A percentile compares a stretch with the other conserved stretches of the same genome.
Conservation (phyloP, 2,329 filamentous ascomycete species). For the Colletotrichum coccodes region DNA sequence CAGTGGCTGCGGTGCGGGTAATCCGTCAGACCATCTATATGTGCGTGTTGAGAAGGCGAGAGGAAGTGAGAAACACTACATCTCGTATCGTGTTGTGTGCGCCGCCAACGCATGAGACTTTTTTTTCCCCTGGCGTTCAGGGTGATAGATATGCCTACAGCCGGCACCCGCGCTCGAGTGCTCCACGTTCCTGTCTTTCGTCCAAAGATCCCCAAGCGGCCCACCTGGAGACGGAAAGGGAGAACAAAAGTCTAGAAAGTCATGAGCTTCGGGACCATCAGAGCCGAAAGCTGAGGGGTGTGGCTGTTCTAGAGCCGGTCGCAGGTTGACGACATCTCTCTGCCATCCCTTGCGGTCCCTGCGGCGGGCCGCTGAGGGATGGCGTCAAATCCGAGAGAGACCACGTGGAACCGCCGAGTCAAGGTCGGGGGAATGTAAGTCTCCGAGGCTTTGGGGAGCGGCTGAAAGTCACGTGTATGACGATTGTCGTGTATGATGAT, state of each 20-base stretch:
- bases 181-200: background rate
- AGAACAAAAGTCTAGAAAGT: background rate
- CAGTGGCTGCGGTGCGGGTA: background rate
- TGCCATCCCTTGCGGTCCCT: background rate
- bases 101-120: slow-evolving; percentile 14
- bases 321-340: background rate
- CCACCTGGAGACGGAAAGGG: background rate
- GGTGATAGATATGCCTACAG: too few species aligned
- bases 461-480: too few species aligned
- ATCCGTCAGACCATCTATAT: background rate
- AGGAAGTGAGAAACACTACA: slow-evolving; percentile 4
- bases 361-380: background rate
- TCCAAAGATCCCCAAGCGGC: background rate
- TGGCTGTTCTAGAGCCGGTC: background rate
- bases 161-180: too few species aligned
- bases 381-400: background rate
- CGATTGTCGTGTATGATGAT: background rate
- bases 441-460: background rate
- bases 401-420: too few species aligned
- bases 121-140: too few species aligned
- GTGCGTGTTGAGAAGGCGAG: background rate
- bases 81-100: background rate
- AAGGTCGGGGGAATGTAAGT: background rate
- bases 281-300: too few species aligned
- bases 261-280: too few species aligned